Conservation (phyloP, 768 basidiomycete species). For the Cyclocybe aegerita region DNA sequence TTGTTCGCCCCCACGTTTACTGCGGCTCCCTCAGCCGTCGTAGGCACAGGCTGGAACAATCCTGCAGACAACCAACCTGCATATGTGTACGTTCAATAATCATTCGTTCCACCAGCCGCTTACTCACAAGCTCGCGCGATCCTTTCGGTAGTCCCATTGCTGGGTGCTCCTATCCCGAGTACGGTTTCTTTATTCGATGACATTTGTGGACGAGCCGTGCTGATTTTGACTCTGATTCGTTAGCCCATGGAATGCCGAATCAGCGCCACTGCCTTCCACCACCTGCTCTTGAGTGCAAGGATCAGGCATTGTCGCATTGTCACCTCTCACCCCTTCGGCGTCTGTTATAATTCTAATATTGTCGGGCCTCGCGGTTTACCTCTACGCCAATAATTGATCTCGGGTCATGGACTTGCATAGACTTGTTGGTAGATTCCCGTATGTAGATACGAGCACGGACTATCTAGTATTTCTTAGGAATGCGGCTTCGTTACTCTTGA, state of each 20-base stretch:
- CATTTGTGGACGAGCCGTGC: neutral
- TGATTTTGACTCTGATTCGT: slow-evolving; percentile 5
- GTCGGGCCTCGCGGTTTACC: neutral
- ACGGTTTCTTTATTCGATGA: slow-evolving; percentile 15
- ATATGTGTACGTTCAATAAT: slow-evolving; percentile 41
- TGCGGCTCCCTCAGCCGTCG: slow-evolving; percentile 45
- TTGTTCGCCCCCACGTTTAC: slow-evolving; percentile 66
- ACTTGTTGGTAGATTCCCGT: neutral
- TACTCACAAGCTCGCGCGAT: slow-evolving; percentile 3
- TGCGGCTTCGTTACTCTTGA: neutral
- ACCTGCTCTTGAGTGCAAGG: slow-evolving; percentile 32
- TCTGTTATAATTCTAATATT: neutral
- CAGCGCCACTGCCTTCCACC: slow-evolving; percentile 44
- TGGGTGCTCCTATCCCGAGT: slow-evolving; percentile 67
- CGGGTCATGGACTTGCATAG: neutral
- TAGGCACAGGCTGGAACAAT: slow-evolving; percentile 80
- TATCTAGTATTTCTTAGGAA: neutral
- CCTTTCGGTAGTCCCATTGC: slow-evolving; percentile 39
- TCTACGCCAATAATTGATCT: neutral
- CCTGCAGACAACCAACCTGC: slow-evolving; percentile 58
- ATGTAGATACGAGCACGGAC: slow-evolving; percentile 3
- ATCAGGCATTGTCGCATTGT: slow-evolving; percentile 2
- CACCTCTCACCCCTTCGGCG: neutral
- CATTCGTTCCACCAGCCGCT: neutral
- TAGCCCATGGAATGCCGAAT: slow-evolving; percentile 61